phyloP scores from a whole-genome alignment of 345 rosid species.

The Mangifera indica region DNA sequence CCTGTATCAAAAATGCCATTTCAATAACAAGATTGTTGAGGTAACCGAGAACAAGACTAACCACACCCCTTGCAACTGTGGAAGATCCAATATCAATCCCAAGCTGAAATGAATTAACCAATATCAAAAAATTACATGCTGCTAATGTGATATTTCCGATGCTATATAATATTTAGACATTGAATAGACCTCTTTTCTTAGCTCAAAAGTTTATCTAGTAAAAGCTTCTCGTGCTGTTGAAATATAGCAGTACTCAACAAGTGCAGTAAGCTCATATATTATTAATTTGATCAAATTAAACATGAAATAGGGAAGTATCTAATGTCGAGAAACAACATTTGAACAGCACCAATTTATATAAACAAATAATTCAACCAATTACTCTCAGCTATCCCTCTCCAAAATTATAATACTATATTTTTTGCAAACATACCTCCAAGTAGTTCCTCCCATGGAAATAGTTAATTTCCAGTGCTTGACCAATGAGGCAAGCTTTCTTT shows the following conservation, averaged over 20 bases:
- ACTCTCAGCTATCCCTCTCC: not conserved
- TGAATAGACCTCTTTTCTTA: not conserved
- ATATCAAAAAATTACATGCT: not conserved
- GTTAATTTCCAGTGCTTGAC: conserved; percentile 89
- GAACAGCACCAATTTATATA: not conserved
- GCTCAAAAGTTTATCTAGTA: not conserved
- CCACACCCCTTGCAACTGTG: conserved; percentile 94
- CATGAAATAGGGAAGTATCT: not conserved
- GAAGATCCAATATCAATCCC: conserved; percentile 94
- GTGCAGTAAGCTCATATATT: not conserved
- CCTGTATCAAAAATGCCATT: conserved; percentile 95
- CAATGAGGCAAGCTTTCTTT: conserved; percentile 90
- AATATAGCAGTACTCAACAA: not conserved
- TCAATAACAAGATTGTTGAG: conserved; percentile 90
- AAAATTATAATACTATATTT: not conserved
- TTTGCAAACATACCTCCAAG: conserved; percentile 62
- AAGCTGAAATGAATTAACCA: conserved; percentile 47
- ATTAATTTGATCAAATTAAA: not conserved
- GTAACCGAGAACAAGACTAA: conserved; percentile 93
- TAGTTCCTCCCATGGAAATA: conserved; percentile 89
- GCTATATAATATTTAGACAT: not conserved
- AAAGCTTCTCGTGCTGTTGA: not conserved
- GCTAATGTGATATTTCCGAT: not conserved
- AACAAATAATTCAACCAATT: not conserved
- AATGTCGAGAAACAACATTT: not conserved